Evolutionary conservation across 352 stramenopile species (phyloP), one percentile per base, ranked within the genome.

Genomic region (Globisporangium apiculatum): DNA sequence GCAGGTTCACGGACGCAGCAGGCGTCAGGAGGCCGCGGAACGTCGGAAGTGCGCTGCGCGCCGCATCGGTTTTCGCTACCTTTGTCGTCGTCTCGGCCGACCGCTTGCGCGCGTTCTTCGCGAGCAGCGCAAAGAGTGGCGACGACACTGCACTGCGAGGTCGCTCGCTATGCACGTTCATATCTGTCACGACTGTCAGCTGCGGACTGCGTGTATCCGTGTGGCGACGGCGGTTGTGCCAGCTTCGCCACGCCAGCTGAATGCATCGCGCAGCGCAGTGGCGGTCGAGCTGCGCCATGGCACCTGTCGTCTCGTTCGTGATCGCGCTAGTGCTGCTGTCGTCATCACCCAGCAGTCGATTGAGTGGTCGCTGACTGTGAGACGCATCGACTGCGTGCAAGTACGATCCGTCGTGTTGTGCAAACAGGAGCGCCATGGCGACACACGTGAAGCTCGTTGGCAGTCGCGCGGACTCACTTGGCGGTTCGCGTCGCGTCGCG

Each of bases 401-500:
- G 46, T 72, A 68, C 40, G 51, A 31, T 31, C 24, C 42, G 12
- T 59, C 59, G 12, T 65, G 66, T 3, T 45, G 56, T 10, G 45
- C 58, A 49, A 75, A 58, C 58, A 76, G 65, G 31, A 83, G 50
- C 45, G 72, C 55, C 69, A 81, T 77, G 12, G 74, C 71, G 5
- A 65, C 65, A 35, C 67, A 77, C 5, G 69, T 62, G 49, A 84
- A 84, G 54, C 65, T 84, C 0, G 64, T 45, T 11, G 31, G 24
- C 10, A 31, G 24, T 31, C 24, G 24, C 24, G 24, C 24, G 24
- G 24, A 2, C 3, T 1, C 24, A 31, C 24, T 31, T 31, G 24
- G 24, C 24, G 24, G 24, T 31, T 31, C 24, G 24, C 24, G 24
- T 31, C 24, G 24, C 24, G 24, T 31, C 24, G 24, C 24, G 24